Conservation (phyloP, 2,329 filamentous ascomycete species). For the Metarhizium anisopliae region DNA sequence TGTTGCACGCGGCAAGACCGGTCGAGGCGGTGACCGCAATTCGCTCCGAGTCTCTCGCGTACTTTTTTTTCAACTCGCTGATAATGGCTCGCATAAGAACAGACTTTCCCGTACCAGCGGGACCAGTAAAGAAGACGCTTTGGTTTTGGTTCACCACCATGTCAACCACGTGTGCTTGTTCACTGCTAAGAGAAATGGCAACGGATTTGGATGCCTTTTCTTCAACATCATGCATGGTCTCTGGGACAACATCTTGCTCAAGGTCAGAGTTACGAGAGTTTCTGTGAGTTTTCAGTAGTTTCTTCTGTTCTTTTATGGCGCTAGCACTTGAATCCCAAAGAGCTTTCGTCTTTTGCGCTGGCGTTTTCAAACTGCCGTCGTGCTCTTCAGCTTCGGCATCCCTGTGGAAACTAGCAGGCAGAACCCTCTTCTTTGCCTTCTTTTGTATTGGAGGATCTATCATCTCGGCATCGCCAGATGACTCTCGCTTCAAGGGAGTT, state of each 20-base stretch:
- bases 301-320: constrained; percentile 69
- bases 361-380: constrained; percentile 17
- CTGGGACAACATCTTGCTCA: constrained; percentile 24
- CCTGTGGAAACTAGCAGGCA: constrained; percentile 43
- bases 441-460: constrained; percentile 16
- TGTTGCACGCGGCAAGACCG: constrained; percentile 90
- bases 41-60: constrained; percentile 66
- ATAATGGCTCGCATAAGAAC: constrained; percentile 93
- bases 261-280: constrained; percentile 26
- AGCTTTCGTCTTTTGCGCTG: constrained; percentile 24
- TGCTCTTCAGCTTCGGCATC: constrained; percentile 26
- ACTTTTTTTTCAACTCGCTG: constrained; percentile 66
- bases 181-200: constrained; percentile 67
- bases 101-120: constrained; percentile 93
- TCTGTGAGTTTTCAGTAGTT: constrained; percentile 55
- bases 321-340: constrained; percentile 69
- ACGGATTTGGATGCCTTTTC: constrained; percentile 30
- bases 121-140: constrained; percentile 97
- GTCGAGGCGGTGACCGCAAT: constrained; percentile 94
- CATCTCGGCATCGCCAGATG: constrained; percentile 21
- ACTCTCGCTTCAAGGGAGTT: constrained; percentile 33
- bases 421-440: constrained; percentile 50
- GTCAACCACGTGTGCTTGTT: constrained; percentile 76
- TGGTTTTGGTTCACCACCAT: constrained; percentile 71
- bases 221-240: constrained; percentile 33